A percentile compares a stretch with the other conserved stretches of the same genome.
These are phyloP conservation scores for Rhazya stricta DNA, from an alignment of 257 asterid species.

Conservation along the genomic window DNA sequence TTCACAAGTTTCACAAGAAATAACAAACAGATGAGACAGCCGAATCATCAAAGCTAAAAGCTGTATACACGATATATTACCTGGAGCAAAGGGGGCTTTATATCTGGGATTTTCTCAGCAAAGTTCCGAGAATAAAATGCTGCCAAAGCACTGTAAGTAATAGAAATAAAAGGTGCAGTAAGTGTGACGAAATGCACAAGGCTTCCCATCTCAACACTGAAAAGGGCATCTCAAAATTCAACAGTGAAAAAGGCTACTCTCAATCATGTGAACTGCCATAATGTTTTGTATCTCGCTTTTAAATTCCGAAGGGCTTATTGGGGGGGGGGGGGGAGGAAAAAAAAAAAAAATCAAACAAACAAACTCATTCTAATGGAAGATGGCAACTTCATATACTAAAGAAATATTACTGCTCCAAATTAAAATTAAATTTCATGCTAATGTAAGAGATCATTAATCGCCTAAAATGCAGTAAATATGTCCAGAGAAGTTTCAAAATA, in stretches of 20 bases:
- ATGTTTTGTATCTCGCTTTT: neutral
- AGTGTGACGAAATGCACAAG: slow-evolving; percentile 14
- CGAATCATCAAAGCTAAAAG: slow-evolving; percentile 12
- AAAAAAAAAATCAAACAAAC: neutral
- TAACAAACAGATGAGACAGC: neutral
- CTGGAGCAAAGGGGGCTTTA: slow-evolving; percentile 90
- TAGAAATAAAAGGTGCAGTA: slow-evolving; percentile 20
- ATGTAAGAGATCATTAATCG: neutral
- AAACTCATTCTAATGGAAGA: neutral
- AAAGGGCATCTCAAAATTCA: slow-evolving; percentile 1
- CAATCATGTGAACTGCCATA: neutral
- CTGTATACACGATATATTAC: slow-evolving; percentile 38
- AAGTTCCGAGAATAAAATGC: slow-evolving; percentile 86
- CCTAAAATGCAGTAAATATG: neutral
- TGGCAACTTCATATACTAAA: neutral
- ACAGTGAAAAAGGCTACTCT: neutral
- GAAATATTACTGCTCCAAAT: neutral
- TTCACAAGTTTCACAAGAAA: neutral
- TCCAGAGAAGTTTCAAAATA: neutral
- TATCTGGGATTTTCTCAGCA: slow-evolving; percentile 60
- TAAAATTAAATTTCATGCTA: neutral
- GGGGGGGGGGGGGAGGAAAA: too few relatives aligned
- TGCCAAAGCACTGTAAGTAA: slow-evolving; percentile 79
- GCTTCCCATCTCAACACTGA: slow-evolving; percentile 10
- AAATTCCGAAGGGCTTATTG: neutral